Base-by-base conservation (phyloP, 1,284 basidiomycete species). In the Blastosporella zonata region DNA sequence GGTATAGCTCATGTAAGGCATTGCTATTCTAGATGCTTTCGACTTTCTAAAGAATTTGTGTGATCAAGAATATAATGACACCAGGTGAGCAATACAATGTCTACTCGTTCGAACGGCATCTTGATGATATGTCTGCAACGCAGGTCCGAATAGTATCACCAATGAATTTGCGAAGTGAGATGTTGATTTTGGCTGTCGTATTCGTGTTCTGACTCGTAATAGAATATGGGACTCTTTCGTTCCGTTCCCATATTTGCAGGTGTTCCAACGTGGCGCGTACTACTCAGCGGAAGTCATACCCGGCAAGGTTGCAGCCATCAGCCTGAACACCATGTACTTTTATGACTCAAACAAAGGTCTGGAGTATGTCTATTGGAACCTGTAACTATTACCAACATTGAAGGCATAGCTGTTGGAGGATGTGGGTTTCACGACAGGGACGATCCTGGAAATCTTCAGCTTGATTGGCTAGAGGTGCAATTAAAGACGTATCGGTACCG, bases 401-500 rank as follows among this genome's bases (percentile, higher is more conserved):
- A 35, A 8, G 29, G 25, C 33, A 35, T 55, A 81, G 81, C 79
- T 59, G 83, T 86, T 43, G 78, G 81, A 59, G 89, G 90, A 12
- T 92, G 90, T 64, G 70, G 71, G 45, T 79, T 73, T 54, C 69
- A 67, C 36, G 78, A 81, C 40, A 69, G 63, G 38, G 71, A 78
- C 46, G 90, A 94, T 65, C 88, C 91, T 18, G 91, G 91, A 44
- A 91, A 90, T 55, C 72, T 92, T 18, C 74, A 95, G 63, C 77
- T 93, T 59, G 90, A 94, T 68, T 97, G 93, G 93, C 73, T 97
- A 17, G 90, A 93, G 57, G 90, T 91, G 1, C 92, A 94, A 66
- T 73, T 97, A 21, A 68, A 81, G 40, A 69, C 72, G 49, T 93
- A 86, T 66, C 75, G 91, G 50, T 67, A 78, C 6, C 73, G 89